Evolutionary conservation across 1,139 yeast species (phyloP).

Genomic region (Debaryomycetaceae sp.): DNA sequence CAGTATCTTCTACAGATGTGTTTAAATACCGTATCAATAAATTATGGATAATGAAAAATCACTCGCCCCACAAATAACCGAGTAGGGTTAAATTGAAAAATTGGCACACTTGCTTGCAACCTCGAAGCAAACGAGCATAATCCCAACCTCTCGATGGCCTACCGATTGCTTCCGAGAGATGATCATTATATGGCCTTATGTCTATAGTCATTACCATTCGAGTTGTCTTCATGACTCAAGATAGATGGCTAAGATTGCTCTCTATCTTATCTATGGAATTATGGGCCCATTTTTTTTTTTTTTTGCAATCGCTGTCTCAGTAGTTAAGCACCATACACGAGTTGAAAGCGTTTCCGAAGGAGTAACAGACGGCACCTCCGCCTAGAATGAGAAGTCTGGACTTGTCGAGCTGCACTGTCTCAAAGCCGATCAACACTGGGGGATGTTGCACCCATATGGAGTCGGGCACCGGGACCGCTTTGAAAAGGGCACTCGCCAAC

Average conservation of each 20-base stretch:
- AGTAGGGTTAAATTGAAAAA: not conserved
- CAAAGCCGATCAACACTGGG: conserved; percentile 64
- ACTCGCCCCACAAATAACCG: not conserved
- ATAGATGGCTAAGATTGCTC: not conserved
- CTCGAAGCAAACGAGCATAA: not conserved
- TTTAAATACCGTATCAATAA: not conserved
- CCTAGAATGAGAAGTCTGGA: conserved; percentile 40
- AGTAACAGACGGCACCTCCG: conserved; percentile 84
- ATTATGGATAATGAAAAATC: not conserved
- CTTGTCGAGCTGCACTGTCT: conserved; percentile 23
- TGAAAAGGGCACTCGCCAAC: conserved; percentile 14
- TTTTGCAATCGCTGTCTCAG: not conserved
- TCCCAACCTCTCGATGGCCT: not conserved
- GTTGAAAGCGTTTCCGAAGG: conserved; percentile 74
- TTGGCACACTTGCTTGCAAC: not conserved
- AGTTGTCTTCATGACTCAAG: not conserved
- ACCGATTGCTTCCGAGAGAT: no score
- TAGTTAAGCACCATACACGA: conserved; percentile 1
- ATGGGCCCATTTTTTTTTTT: no score
- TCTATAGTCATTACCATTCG: not conserved
- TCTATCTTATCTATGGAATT: not conserved
- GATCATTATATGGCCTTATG: no score
- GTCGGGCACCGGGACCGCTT: conserved; percentile 25
- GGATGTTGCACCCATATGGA: conserved; percentile 32
- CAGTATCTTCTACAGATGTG: not conserved